phyloP scores from a whole-genome alignment of 2,329 filamentous ascomycete genomes.

The Aspergillus tamarii region DNA sequence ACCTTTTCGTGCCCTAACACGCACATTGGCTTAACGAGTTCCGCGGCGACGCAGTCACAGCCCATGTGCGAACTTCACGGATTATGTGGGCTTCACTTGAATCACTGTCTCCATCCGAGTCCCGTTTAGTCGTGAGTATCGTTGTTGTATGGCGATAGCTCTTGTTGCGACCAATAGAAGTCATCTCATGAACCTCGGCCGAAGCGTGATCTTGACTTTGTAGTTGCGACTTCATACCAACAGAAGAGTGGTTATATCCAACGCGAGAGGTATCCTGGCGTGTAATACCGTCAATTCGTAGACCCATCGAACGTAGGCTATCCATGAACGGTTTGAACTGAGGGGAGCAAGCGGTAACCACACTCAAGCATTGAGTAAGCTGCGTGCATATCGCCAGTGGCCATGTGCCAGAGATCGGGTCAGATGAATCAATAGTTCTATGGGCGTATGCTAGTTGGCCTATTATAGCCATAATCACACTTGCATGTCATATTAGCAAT shows the following conservation, averaged over 20 bases:
- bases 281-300: not conserved
- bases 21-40: not conserved
- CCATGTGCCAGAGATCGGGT: not conserved
- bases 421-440: not conserved
- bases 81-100: constrained; percentile 32
- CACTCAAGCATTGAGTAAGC: not conserved
- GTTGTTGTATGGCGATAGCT: constrained; percentile 17
- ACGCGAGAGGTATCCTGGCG: not conserved
- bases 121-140: constrained; percentile 13
- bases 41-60: constrained; percentile 21
- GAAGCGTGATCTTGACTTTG: not conserved
- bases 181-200: not conserved
- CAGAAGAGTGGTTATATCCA: not conserved
- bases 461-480: not conserved
- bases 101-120: constrained; percentile 30
- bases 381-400: not conserved
- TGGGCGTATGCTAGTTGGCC: not conserved
- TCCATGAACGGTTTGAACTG: not conserved
- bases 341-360: not conserved
- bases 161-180: not conserved
- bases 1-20: not conserved
- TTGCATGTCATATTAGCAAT: not conserved
- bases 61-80: constrained; percentile 29
- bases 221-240: constrained; percentile 10
- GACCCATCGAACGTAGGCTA: not conserved